phyloP scores from a whole-genome alignment of 2,329 filamentous ascomycete species.

The Penicillium occitanis region DNA sequence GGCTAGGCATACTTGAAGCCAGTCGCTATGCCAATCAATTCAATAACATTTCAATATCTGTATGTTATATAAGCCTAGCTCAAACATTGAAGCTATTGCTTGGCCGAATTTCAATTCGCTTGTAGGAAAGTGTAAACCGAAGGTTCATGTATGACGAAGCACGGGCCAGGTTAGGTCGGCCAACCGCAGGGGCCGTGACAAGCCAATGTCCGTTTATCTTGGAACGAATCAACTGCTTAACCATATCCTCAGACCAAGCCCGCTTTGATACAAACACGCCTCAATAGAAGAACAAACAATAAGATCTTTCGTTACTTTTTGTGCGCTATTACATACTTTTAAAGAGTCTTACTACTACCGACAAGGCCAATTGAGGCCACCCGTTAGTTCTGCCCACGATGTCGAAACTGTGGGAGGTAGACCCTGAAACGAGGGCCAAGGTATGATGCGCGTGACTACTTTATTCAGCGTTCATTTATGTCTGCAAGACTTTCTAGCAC shows the following conservation, averaged over 20 bases:
- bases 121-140: too few relatives aligned
- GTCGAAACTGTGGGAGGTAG: conserved; percentile 96
- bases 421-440: conserved; percentile 95
- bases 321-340: neutral
- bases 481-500: neutral
- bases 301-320: too few relatives aligned
- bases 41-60: conserved; percentile 5
- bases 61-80: neutral
- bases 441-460: conserved; percentile 49
- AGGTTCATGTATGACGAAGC: conserved; percentile 27
- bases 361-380: neutral
- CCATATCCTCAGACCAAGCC: conserved; percentile 21
- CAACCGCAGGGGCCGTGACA: neutral
- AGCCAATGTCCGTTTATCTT: conserved; percentile 34
- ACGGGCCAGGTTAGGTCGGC: conserved; percentile 20
- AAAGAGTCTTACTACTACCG: neutral
- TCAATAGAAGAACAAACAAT: neutral
- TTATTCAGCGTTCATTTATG: neutral
- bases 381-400: conserved; percentile 26
- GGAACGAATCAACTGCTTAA: conserved; percentile 46
- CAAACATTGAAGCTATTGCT: neutral
- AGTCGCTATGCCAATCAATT: conserved; percentile 16
- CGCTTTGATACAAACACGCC: neutral
- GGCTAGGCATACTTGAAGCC: conserved; percentile 14
- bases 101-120: too few relatives aligned